phyloP scores from a whole-genome alignment of 768 basidiomycete species.

The Flagelloscypha sp. region DNA sequence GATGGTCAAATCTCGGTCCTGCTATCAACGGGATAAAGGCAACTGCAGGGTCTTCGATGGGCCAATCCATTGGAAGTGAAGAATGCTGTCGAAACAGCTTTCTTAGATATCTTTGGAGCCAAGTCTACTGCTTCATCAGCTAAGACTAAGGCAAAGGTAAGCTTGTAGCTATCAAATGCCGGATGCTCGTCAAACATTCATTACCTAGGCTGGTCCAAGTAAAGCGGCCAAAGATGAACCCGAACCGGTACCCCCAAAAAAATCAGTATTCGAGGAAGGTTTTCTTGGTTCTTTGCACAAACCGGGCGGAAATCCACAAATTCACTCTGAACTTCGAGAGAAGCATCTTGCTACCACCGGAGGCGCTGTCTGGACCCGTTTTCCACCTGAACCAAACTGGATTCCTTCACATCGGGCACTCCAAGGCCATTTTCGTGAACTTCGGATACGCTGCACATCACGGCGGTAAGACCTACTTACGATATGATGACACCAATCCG shows the following conservation, averaged over 20 bases:
- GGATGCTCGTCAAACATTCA: too few species aligned
- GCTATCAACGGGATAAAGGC: slow-evolving; percentile 57
- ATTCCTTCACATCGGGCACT: slow-evolving; percentile 91
- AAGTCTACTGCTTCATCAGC: slow-evolving; percentile 61
- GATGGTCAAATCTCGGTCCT: slow-evolving; percentile 72
- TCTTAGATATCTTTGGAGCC: slow-evolving; percentile 59
- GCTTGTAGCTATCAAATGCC: slow-evolving; percentile 17
- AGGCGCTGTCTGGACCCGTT: slow-evolving; percentile 87
- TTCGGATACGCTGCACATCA: slow-evolving; percentile 97
- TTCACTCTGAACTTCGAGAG: slow-evolving; percentile 67
- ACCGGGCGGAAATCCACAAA: slow-evolving; percentile 89
- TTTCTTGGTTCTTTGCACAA: slow-evolving; percentile 90
- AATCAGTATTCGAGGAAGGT: slow-evolving; percentile 85
- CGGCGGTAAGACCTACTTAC: slow-evolving; percentile 86
- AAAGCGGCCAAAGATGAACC: slow-evolving; percentile 27
- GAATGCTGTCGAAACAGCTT: slow-evolving; percentile 65
- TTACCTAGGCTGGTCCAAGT: slow-evolving; percentile 11
- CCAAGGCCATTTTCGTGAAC: slow-evolving; percentile 96
- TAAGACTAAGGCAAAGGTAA: slow-evolving; percentile 62
- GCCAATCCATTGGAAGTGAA: slow-evolving; percentile 80
- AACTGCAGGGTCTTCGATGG: slow-evolving; percentile 65
- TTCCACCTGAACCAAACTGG: slow-evolving; percentile 99
- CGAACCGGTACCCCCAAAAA: slow-evolving; percentile 31
- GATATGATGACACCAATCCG: slow-evolving; percentile 98
- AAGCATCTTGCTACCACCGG: slow-evolving; percentile 74